Evolutionary conservation across 257 asterid genomes (phyloP).

Genomic region (Phtheirospermum japonicum): DNA sequence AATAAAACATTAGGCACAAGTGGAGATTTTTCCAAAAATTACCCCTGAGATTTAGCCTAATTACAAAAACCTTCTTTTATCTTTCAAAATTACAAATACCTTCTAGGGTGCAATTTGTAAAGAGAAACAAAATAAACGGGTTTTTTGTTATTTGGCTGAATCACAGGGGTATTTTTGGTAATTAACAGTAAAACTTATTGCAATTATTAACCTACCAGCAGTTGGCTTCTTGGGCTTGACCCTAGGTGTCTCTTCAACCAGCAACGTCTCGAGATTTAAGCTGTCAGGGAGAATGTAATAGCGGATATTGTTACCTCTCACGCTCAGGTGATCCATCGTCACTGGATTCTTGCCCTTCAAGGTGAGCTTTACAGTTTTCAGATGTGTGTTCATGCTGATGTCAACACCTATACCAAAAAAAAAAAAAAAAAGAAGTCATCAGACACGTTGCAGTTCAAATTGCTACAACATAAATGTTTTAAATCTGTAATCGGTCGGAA

Average conservation of each 20-base stretch:
- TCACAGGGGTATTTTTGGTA: background rate
- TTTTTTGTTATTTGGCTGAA: background rate
- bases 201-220: conserved; percentile 38
- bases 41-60: background rate
- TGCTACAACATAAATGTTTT: conserved; percentile 1
- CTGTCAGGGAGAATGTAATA: conserved; percentile 82
- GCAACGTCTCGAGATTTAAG: conserved; percentile 63
- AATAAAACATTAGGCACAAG: conserved; percentile 1
- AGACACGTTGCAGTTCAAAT: conserved; percentile 19
- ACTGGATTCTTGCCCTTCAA: conserved; percentile 72
- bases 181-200: background rate
- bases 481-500: background rate
- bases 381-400: conserved; percentile 73
- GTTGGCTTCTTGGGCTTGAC: conserved; percentile 81
- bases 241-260: conserved; percentile 73
- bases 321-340: conserved; percentile 73
- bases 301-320: conserved; percentile 74
- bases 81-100: background rate
- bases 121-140: background rate
- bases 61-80: background rate
- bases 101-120: too few relatives aligned
- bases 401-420: conserved; percentile 52
- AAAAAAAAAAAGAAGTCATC: too few relatives aligned
- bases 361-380: conserved; percentile 72
- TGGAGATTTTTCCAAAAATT: background rate